Evolutionary conservation across 495 filamentous ascomycete genomes (phyloP), one percentile per base, ranked within the genome.

Genomic region (Schizothecium vesticola): DNA sequence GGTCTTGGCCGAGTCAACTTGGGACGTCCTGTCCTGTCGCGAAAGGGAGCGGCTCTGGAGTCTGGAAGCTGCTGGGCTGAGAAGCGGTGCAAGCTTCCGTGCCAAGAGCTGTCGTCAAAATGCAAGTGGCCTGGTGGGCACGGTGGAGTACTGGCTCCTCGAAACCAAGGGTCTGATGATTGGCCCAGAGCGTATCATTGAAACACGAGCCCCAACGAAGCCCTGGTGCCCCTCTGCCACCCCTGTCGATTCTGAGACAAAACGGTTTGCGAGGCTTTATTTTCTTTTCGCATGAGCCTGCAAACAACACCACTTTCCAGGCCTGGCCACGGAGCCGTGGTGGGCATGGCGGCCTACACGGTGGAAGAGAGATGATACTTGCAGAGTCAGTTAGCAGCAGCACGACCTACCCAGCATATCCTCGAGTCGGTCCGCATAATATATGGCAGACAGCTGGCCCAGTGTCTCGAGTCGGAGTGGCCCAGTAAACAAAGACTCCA

Each of bases 241-340:
- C 31, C 57, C 51, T 67, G 71, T 56, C 64, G 62, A 71, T 61
- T 65, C 71, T 76, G 74, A 76, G 74, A 76, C 74, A 69, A 62
- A 73, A 74, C 72, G 68, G 70, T 66, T 73, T 69, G 71, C 70
- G 74, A 71, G 74, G 72, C 69, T 63, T 19, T 55, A n/a, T 23
- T 56, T 51, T 43, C 33, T 13, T 13, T 71, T 64, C 67, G 69
- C 69, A 71, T 60, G 33, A 59, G 22, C 33, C 31, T 36, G 61
- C 61, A 71, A 65, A 36, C 62, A 66, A 59, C 29, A 51, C 26
- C 31, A 43, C 56, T 21, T 58, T 56, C 57, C 43, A 36, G 19
- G 16, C 43, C 43, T 9, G 43, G 43, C 43, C 31, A 8, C 8
- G 43, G 56, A 43, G 26, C 58, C n/a, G 21, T 25, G 36, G 56